Evolutionary conservation across 2,329 filamentous ascomycete species (phyloP), one percentile per base, ranked within the genome.

Genomic region (Fulvia fulva): DNA sequence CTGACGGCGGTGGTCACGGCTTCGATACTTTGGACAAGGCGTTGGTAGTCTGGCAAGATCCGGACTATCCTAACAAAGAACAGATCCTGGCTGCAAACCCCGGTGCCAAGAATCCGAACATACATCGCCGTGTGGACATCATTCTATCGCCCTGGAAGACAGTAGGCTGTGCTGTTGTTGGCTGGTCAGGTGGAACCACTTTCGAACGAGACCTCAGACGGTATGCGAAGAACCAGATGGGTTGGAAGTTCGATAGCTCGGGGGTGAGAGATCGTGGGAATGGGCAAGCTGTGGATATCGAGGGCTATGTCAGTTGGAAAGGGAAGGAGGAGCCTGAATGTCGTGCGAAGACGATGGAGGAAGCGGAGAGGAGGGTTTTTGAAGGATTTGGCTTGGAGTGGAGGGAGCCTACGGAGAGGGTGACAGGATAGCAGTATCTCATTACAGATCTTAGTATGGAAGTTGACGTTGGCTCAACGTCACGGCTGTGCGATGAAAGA

Each of bases 11-110:
- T 1, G 81, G 81, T 0, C 76, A 80, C 22, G 89, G 90, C 0
- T 97, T 96, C 65, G 92, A 97, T 70, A 90, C 86, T 0, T 80
- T 97, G 0, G 92, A 97, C 73, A 97, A 97, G 73, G 91, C 91
- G 0, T 77, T 97, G 53, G 88, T 97, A 0, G 91, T 97, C 0
- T 97, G 93, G 93, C 90, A 96, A 70, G 80, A 91, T 68, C 87
- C 87, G 0, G 52, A 62, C 2, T 76, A 76, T 71, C 71, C 75
- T 5, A 73, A 69, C 0, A 74, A 74, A 57, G 69, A 68, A 1
- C 71, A 58, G 14, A 76, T 76, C 51, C 64, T 73, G 11, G 70
- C 65, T 0, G 59, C 59, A 1, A 67, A 76, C 47, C 65, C 74
- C 1, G 70, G 72, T 50, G 72, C 75, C 1, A 83, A 82, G 67